phyloP scores from a whole-genome alignment of 1,284 basidiomycete genomes.

The Marasmius oreades region DNA sequence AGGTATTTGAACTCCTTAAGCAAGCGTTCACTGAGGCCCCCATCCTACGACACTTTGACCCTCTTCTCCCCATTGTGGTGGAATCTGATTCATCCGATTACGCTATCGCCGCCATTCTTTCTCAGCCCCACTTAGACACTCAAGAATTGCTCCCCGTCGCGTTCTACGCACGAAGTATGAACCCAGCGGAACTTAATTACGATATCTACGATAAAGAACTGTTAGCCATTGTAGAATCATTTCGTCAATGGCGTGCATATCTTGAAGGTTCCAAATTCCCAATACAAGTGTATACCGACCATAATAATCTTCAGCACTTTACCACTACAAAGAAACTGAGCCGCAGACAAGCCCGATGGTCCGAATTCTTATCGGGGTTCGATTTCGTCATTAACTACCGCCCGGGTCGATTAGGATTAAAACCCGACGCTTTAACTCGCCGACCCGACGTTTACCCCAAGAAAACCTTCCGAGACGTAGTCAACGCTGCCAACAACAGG shows the following conservation, averaged over 20 bases:
- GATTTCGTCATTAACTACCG: background rate
- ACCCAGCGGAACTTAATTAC: constrained; percentile 4
- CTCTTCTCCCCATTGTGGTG: constrained; percentile 32
- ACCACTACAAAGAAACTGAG: constrained; percentile 6
- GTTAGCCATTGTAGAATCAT: constrained; percentile 4
- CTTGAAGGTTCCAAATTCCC: constrained; percentile 16
- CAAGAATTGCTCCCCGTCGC: constrained; percentile 3
- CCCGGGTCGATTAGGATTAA: background rate
- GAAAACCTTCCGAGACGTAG: background rate
- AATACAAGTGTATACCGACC: constrained; percentile 25
- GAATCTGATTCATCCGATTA: constrained; percentile 14
- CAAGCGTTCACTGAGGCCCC: constrained; percentile 6
- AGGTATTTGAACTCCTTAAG: constrained; percentile 11
- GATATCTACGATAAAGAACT: no score
- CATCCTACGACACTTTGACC: constrained; percentile 8
- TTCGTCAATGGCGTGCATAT: constrained; percentile 28
- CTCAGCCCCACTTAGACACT: background rate
- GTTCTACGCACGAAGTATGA: constrained; percentile 4
- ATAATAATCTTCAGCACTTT: constrained; percentile 24
- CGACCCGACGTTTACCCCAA: constrained; percentile 18
- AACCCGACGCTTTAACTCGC: constrained; percentile 19
- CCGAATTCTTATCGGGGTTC: no score
- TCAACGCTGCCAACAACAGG: background rate
- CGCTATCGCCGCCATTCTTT: constrained; percentile 12
- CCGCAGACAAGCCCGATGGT: background rate